Base-by-base conservation (phyloP, 805 yeast genomes). In the Hanseniaspora taiwanica region DNA sequence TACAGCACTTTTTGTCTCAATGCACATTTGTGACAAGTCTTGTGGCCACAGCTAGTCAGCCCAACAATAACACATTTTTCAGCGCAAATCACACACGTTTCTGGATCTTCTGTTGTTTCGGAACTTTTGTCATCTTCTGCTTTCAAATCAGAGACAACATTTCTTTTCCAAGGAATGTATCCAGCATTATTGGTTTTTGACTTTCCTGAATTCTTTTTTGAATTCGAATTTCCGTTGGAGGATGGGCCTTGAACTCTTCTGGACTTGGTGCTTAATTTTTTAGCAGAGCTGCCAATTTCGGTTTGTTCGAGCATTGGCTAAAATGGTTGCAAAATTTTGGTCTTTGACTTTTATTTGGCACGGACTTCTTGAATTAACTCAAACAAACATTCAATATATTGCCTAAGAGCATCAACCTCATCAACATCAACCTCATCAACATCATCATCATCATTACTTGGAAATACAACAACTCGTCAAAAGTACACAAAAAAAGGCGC, bases 1-100 rank as follows among this genome's bases (percentile, higher is more conserved):
- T 81, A 86, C 13, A 89, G 62, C 0, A 86, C 87, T 35, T 96
- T 66, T 52, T 85, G 86, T 47, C 96, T 69, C 47, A 89, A 72
- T 0, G 84, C 66, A 64, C 99, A 91, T 35, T 57, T 62, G 53
- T 85, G 83, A 58, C 99, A 91, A 0, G 86, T 76, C 25, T 66
- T 70, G 55, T 91, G 97, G 50, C 78, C 76, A 59, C 99, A 91
- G 0, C 85, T 82, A 1, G 91, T 72, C 8, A 81, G 52, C 0
- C 94, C 84, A 2, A 77, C 75, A 48, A 68, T 71, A n/a, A 50
- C 48, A 21, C 85, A 66, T 23, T 64, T 63, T 36, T 82, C 80
- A 0, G 96, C 91, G 63, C 99, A 91, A 42, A 91, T 82, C 18
- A 86, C 61, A 67, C 96, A 87, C 24, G 60, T 53, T 10, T 69